A percentile compares a stretch with the other conserved stretches of the same genome.
Evolutionary conservation across 2,329 filamentous ascomycete genomes (phyloP).

Genomic region (Ascochyta koolunga): DNA sequence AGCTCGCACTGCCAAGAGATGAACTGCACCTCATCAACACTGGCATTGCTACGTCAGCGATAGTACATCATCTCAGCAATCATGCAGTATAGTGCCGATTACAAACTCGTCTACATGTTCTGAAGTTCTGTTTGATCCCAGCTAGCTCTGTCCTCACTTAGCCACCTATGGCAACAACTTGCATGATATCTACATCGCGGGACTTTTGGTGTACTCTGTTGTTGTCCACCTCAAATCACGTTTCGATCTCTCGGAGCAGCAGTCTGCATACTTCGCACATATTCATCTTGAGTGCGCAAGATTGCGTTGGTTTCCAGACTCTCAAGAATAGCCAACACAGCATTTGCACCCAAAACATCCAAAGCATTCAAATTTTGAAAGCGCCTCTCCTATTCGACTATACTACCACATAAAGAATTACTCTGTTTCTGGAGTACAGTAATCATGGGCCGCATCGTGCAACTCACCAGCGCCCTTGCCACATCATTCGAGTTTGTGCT

Average conservation of each 20-base stretch:
- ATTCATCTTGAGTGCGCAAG: not conserved
- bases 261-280: not conserved
- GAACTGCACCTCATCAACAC: not conserved
- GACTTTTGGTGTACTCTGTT: not conserved
- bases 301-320: not conserved
- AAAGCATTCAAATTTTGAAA: not conserved
- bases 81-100: not conserved
- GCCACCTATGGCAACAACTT: not conserved
- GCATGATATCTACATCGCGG: not conserved
- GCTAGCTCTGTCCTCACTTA: not conserved
- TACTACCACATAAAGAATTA: too few species aligned
- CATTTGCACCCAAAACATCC: not conserved
- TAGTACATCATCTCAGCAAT: not conserved
- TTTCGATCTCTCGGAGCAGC: not conserved
- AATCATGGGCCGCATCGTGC: not conserved
- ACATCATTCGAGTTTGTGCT: constrained; percentile 15
- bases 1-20: constrained; percentile 1
- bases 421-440: not conserved
- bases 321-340: not conserved
- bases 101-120: not conserved
- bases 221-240: not conserved
- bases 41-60: not conserved
- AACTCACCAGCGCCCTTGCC: not conserved
- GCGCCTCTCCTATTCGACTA: too few species aligned
- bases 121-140: not conserved